phyloP scores from a whole-genome alignment of 495 filamentous ascomycete genomes.

The Penicillium tannophilum region DNA sequence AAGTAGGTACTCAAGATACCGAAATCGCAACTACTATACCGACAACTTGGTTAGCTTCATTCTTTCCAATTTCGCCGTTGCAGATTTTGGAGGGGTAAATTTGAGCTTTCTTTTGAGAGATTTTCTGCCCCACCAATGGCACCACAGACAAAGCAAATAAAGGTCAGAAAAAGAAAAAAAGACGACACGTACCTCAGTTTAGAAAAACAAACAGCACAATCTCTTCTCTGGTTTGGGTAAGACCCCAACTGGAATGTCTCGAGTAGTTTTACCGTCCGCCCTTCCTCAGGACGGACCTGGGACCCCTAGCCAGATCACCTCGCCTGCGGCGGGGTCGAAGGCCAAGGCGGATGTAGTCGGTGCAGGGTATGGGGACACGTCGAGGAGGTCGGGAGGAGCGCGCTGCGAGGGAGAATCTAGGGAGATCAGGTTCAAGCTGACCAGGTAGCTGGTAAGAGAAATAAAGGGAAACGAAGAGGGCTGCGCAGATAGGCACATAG shows the following conservation, averaged over 20 bases:
- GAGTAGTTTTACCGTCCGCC: constrained; percentile 57
- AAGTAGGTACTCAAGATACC: constrained; percentile 24
- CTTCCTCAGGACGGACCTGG: constrained; percentile 60
- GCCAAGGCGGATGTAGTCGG: constrained; percentile 20
- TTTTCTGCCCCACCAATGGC: constrained; percentile 24
- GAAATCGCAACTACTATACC: constrained; percentile 19
- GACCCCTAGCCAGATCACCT: constrained; percentile 55
- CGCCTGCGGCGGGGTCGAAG: constrained; percentile 30
- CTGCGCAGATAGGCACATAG: constrained; percentile 45
- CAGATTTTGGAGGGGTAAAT: constrained; percentile 28
- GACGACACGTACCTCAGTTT: constrained; percentile 22
- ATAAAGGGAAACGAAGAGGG: constrained; percentile 37
- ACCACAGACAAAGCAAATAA: constrained; percentile 11
- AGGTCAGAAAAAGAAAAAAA: background rate
- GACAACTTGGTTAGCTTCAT: constrained; percentile 16
- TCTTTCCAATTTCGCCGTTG: constrained; percentile 4
- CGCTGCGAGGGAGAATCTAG: constrained; percentile 15
- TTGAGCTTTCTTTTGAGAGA: constrained; percentile 16
- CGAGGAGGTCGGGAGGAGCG: constrained; percentile 12
- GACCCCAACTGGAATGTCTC: constrained; percentile 20
- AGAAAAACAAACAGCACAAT: constrained; percentile 9
- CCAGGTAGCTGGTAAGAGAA: constrained; percentile 34
- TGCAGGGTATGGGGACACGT: constrained; percentile 14
- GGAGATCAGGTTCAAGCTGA: constrained; percentile 20
- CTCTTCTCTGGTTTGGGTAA: constrained; percentile 12